Evolutionary conservation across 2,329 filamentous ascomycete genomes (phyloP), one percentile per base, ranked within the genome.

Genomic region (Sphaerulina musiva): DNA sequence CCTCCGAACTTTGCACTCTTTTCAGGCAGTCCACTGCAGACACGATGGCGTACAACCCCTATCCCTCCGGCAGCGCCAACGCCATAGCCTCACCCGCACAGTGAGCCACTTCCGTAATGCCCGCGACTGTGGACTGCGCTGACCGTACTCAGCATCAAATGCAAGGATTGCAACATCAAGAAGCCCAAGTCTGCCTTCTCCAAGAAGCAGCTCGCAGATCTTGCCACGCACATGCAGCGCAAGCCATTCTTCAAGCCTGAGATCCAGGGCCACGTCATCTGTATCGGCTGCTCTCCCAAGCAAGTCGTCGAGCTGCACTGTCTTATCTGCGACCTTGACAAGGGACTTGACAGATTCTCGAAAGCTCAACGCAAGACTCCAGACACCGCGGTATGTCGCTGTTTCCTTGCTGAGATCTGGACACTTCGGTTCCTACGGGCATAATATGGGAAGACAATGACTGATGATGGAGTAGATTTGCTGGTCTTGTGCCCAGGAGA

Each of bases 291-390:
- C 56, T 58, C 54, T 11, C 54, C 52, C 1, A 45, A 45, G 11
- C 63, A 62, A 44, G 39, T 53, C 12, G 53, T 59, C 43, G 65
- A 67, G 55, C 50, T 66, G 32, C 39, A 57, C 11, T 68, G 66
- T 59, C 48, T 50, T 54, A 43, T 54, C 29, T 68, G 66, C 51
- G 57, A 61, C 14, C 17, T 42, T 20, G 47, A 48, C 20, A 67
- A 66, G 51, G 58, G 44, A 11, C 51, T 63, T 40, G 58, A 61
- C 34, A 43, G 46, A 12, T 67, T 66, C 55, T 56, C 55, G 38
- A 64, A 65, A 58, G 43, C 54, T 11, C 64, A 67, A 55, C 59
- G 63, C 20, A 54, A 51, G 38, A 58, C 45, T 17, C 59, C 52
- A 2, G 64, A 67, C 29, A 41, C 56, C 17, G 61, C 64, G 8